Evolutionary conservation across 2,329 filamentous ascomycete genomes (phyloP).

Genomic region (Penicillium sp.): DNA sequence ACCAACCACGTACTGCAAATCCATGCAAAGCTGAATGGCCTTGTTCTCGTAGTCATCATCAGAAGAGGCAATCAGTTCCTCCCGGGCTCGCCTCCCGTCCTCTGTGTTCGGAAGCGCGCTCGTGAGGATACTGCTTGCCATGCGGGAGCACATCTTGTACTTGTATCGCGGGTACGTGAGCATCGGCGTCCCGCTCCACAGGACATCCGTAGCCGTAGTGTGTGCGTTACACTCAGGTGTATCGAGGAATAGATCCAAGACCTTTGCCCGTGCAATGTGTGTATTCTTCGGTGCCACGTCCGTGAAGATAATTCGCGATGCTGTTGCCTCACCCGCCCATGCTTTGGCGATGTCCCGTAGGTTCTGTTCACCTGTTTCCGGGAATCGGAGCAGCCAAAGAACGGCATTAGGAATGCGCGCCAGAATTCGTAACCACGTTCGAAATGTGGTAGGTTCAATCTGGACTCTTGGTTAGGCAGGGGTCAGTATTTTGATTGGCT

Average conservation of each 20-base stretch:
- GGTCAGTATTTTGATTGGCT: no score
- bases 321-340: constrained; percentile 85
- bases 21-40: constrained; percentile 65
- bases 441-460: constrained; percentile 97
- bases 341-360: constrained; percentile 72
- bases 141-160: constrained; percentile 98
- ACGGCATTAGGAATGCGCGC: constrained; percentile 80
- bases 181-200: constrained; percentile 94
- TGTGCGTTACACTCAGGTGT: constrained; percentile 98
- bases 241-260: constrained; percentile 93
- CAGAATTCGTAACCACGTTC: constrained; percentile 91
- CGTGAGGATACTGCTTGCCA: constrained; percentile 91
- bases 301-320: constrained; percentile 85
- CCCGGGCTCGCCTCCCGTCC: constrained; percentile 65
- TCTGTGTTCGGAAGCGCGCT: constrained; percentile 75
- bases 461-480: no score
- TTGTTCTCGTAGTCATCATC: constrained; percentile 83
- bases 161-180: constrained; percentile 86
- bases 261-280: constrained; percentile 85
- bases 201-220: constrained; percentile 90
- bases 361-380: constrained; percentile 85
- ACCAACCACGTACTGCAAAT: constrained; percentile 57
- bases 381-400: constrained; percentile 92
- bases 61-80: constrained; percentile 71
- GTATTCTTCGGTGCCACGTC: constrained; percentile 94